Evolutionary conservation across 2,329 filamentous ascomycete genomes (phyloP).

Genomic region (Ambrosiella beaveri): DNA sequence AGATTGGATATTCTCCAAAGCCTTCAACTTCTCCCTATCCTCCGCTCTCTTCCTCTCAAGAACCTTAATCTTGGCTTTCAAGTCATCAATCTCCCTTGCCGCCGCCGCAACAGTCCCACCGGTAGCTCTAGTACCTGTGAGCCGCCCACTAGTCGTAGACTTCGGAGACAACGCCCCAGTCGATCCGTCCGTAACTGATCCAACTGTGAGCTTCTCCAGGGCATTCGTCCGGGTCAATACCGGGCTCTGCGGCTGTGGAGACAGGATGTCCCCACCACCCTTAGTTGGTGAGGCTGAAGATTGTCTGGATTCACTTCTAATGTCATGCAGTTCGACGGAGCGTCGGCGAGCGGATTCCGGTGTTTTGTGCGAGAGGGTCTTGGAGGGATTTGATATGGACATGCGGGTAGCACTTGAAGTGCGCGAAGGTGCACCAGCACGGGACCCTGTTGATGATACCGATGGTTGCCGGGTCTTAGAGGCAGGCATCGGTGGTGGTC

Average conservation of each 20-base stretch:
- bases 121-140: conserved; percentile 19
- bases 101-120: conserved; percentile 30
- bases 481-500: conserved; percentile 39
- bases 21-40: conserved; percentile 70
- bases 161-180: conserved; percentile 17
- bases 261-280: conserved; percentile 33
- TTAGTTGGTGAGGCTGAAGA: conserved; percentile 27
- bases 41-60: conserved; percentile 77
- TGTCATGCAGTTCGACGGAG: conserved; percentile 23
- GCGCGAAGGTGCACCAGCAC: conserved; percentile 21
- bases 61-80: conserved; percentile 73
- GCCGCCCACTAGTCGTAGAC: conserved; percentile 14
- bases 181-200: conserved; percentile 5
- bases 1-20: conserved; percentile 55
- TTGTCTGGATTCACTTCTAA: conserved; percentile 4
- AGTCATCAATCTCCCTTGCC: conserved; percentile 60
- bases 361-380: conserved; percentile 2
- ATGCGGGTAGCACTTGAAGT: conserved; percentile 20
- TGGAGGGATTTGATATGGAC: conserved; percentile 7
- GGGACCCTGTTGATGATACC: conserved; percentile 23
- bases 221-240: conserved; percentile 32
- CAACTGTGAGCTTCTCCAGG: conserved; percentile 25
- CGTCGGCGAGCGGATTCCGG: conserved; percentile 20
- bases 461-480: conserved; percentile 28
- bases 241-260: conserved; percentile 33